These are phyloP conservation scores for Chlamydomonas sp. DNA, from an alignment of 139 green algal species.

Conservation along the genomic window DNA sequence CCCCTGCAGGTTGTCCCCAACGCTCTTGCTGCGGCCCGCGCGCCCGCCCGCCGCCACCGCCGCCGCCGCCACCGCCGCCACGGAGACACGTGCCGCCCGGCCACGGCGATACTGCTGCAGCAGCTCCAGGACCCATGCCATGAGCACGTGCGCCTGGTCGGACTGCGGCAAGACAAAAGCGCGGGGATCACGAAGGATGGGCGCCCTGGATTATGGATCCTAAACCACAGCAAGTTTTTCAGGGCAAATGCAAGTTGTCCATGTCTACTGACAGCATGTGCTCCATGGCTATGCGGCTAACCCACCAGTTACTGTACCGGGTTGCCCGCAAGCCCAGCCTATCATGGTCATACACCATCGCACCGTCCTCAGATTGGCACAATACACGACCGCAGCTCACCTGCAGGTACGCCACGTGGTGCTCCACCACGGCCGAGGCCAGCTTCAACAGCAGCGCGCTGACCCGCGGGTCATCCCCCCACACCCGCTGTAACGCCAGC, in stretches of 20 bases:
- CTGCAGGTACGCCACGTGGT: slow-evolving; percentile 69
- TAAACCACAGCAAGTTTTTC: too few species aligned
- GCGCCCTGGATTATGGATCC: too few species aligned
- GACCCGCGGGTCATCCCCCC: slow-evolving; percentile 52
- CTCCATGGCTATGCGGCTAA: too few species aligned
- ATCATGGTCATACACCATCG: too few species aligned
- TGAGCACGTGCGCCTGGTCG: slow-evolving; percentile 35
- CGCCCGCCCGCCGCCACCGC: slow-evolving; percentile 14
- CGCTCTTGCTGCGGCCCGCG: slow-evolving; percentile 4
- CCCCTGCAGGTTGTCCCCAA: background rate
- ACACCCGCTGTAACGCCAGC: slow-evolving; percentile 49
- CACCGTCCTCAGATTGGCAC: too few species aligned
- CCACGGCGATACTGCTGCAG: slow-evolving; percentile 46
- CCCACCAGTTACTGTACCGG: too few species aligned
- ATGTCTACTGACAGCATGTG: too few species aligned
- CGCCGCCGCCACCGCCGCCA: slow-evolving; percentile 3
- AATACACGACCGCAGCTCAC: background rate
- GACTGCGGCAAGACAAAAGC: background rate
- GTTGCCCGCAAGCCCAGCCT: too few species aligned
- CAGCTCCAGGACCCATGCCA: slow-evolving; percentile 49
- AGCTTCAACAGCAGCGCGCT: slow-evolving; percentile 83
- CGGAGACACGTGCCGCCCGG: background rate
- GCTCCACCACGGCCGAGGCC: slow-evolving; percentile 77
- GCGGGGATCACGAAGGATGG: background rate
- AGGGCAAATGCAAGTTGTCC: too few species aligned